phyloP scores from a whole-genome alignment of 2,329 filamentous ascomycete genomes.

The Calonectria crousiana region DNA sequence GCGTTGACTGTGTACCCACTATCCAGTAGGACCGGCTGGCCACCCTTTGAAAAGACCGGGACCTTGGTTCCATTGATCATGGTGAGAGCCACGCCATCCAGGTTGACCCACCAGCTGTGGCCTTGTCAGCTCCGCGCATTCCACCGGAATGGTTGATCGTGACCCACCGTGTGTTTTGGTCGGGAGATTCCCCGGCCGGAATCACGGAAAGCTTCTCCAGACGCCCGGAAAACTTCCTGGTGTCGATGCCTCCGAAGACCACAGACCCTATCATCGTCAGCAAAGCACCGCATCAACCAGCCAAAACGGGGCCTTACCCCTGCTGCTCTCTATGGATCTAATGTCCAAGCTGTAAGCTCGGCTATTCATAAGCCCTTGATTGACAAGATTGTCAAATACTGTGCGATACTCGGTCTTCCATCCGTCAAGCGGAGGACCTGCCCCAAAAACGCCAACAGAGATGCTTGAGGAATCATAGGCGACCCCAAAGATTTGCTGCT shows the following conservation, averaged over 20 bases:
- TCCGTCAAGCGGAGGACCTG: constrained; percentile 48
- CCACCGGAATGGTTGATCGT: not conserved
- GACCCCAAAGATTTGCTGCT: constrained; percentile 53
- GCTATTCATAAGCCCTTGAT: constrained; percentile 52
- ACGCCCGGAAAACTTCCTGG: constrained; percentile 64
- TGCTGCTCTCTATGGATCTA: constrained; percentile 46
- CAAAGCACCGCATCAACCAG: not conserved
- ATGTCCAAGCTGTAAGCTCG: constrained; percentile 52
- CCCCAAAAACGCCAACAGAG: constrained; percentile 51
- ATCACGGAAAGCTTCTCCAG: constrained; percentile 70
- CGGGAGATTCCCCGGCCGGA: constrained; percentile 52
- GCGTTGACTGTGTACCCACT: constrained; percentile 77
- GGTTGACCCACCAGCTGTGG: constrained; percentile 56
- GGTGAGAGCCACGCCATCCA: constrained; percentile 52
- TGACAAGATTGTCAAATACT: constrained; percentile 50
- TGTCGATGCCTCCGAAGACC: constrained; percentile 70
- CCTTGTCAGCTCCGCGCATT: constrained; percentile 5
- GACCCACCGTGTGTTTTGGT: constrained; percentile 46
- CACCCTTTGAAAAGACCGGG: constrained; percentile 57
- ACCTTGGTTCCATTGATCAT: constrained; percentile 52
- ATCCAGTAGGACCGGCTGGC: constrained; percentile 68
- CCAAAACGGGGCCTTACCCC: constrained; percentile 27
- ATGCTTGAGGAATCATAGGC: constrained; percentile 47
- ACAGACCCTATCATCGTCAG: constrained; percentile 38
- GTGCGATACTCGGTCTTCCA: constrained; percentile 51